A percentile compares a stretch with the other conserved stretches of the same genome.
Evolutionary conservation across 2,329 filamentous ascomycete genomes (phyloP).

Genomic region (Metarhizium guizhouense): DNA sequence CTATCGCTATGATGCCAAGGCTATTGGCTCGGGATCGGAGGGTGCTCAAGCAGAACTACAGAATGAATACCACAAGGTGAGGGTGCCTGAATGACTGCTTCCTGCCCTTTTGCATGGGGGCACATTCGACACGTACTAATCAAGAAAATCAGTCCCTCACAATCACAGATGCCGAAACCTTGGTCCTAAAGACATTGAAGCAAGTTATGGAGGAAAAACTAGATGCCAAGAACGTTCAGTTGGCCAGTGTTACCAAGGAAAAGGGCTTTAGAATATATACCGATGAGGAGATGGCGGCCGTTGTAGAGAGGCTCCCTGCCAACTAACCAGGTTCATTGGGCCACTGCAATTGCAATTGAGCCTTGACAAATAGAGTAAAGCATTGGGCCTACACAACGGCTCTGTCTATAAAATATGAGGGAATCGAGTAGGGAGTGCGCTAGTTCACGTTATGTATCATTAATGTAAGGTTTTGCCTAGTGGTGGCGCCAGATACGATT

Average conservation of each 20-base stretch:
- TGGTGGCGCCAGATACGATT: conserved; percentile 8
- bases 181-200: conserved; percentile 96
- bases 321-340: conserved; percentile 34
- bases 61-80: conserved; percentile 92
- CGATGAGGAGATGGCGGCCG: conserved; percentile 91
- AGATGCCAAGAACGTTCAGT: conserved; percentile 95
- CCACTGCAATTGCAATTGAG: background rate
- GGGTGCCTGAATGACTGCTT: conserved; percentile 7
- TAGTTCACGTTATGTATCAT: conserved; percentile 17
- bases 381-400: background rate
- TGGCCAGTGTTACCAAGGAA: conserved; percentile 95
- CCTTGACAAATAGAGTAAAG: conserved; percentile 10
- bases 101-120: background rate
- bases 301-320: conserved; percentile 73
- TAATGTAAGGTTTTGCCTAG: conserved; percentile 15
- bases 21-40: conserved; percentile 94
- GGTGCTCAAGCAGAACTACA: conserved; percentile 96
- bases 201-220: conserved; percentile 99
- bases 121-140: conserved; percentile 3
- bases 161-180: conserved; percentile 82
- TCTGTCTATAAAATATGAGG: background rate
- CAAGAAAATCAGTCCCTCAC: conserved; percentile 60
- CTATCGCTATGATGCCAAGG: conserved; percentile 98
- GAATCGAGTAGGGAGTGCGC: background rate
- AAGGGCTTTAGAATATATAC: conserved; percentile 98